Base-by-base conservation (phyloP, 2,329 filamentous ascomycete genomes). In the Aspergillus hiratsukae region DNA sequence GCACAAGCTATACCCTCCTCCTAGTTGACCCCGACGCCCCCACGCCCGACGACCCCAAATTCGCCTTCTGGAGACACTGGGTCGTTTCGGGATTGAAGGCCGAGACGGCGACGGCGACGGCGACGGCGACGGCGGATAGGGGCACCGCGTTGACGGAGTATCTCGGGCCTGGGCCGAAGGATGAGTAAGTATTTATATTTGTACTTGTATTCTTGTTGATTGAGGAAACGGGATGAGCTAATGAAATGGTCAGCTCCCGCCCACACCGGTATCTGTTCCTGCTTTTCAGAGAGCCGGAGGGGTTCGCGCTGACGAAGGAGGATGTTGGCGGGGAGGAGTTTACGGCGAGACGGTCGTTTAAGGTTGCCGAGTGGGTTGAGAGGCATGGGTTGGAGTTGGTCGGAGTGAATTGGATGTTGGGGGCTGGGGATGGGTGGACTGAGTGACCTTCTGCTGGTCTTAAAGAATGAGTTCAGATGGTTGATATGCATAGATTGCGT, bases 31-130 rank as follows among this genome's bases (percentile, higher is more conserved):
- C 61, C 0, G 59, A 62, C 37, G 58, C 61, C 0, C 61, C 61
- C 2, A 62, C 61, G 1, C 61, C 61, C 0, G 58, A 61, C 21
- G 58, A 62, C 17, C 61, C 58, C 21, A 62, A 61, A 25, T 62
- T 58, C 19, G 59, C 61, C 4, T 62, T 59, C 45, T 62, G 61
- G 61, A 45, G 61, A 40, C 59, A 62, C 40, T 62, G 61, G 61
- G 57, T 62, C 1, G 49, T 61, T 2, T 55, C 54, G 0, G 59
- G 59, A n/a, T 14, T 62, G 3, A 50, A 41, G 11, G 51, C 61
- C 0, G 17, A 29, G 0, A 27, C 51, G 8, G 17, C 17, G 1
- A 21, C 23, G 23, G 23, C 23, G 0, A 27, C 51, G 8, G 17
- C 17, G 1, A 21, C 23, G 23, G 23, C 23, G 0, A 27, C 51